Conservation (phyloP, 176 grass and related monocot genomes). For the Zea luxurians region DNA sequence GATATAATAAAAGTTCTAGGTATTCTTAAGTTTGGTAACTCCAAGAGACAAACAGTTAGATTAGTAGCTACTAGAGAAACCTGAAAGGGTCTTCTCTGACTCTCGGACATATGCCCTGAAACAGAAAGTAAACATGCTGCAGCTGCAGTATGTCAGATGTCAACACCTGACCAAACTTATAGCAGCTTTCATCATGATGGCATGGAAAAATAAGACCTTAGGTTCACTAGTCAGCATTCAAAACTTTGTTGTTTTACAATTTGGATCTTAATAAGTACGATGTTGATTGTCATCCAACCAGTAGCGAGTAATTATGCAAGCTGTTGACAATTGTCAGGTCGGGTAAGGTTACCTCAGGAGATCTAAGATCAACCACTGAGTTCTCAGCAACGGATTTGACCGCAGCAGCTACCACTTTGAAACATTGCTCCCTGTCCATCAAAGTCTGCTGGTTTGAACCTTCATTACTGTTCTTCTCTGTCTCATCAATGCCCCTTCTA, state of each 20-base stretch:
- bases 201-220: conserved; percentile 35
- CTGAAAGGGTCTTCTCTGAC: conserved; percentile 16
- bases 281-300: not conserved
- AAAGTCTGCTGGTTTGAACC: conserved; percentile 47
- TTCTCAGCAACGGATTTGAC: conserved; percentile 64
- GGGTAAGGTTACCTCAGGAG: conserved; percentile 70
- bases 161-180: conserved; percentile 35
- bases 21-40: conserved; percentile 4
- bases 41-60: conserved; percentile 17
- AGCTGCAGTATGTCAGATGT: conserved; percentile 39
- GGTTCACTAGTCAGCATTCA: conserved; percentile 38
- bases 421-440: conserved; percentile 80
- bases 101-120: conserved; percentile 24
- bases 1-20: not conserved
- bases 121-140: conserved; percentile 27
- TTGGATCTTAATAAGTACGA: conserved; percentile 29
- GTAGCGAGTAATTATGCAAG: conserved; percentile 11
- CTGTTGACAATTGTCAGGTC: not conserved
- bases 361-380: conserved; percentile 77
- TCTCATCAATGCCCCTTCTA: conserved; percentile 82
- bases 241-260: conserved; percentile 15
- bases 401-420: conserved; percentile 76
- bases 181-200: conserved; percentile 37
- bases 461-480: conserved; percentile 49
- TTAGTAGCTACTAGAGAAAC: not conserved